Evolutionary conservation across 2,329 filamentous ascomycete species (phyloP), one percentile per base, ranked within the genome.

Genomic region (Ophiostoma perfectum): DNA sequence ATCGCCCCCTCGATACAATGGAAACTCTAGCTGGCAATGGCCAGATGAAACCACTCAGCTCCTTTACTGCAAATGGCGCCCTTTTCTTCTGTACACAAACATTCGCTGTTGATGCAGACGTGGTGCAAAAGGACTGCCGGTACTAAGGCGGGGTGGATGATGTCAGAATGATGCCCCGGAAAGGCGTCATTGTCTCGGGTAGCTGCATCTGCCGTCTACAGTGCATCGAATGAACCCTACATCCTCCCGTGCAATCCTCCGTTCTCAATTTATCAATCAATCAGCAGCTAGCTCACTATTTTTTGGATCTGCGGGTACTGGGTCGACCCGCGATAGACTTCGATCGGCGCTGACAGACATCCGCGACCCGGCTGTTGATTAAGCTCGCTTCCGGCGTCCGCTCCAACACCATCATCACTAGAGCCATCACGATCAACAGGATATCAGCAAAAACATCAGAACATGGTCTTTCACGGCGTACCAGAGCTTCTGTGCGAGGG

Each of bases 391-490:
- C 27, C 27, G 27, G 27, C 27, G 27, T 27, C 27, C 27, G 27
- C 27, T 2, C 27, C 27, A 27, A 27, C 27, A 27, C 2, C 27
- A 27, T 1, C 27, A 27, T 27, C 27, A 2, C 27, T 27, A 27
- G 2, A 2, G 27, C 27, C 27, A 27, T 27, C 27, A 27, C 27
- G 27, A 2, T 27, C 27, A 27, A 27, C 27, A 27, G 27, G 27
- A 27, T 27, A 27, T 27, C 27, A 16, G 5, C 6, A 27, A 9
- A 9, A 14, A 27, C 49, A 52, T 9, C 11, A 60, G 12, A 38
- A 2, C 27, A 60, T 60, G 55, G 55, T 60, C 55, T 60, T 60
- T 60, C 55, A 60, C 55, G 55, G 55, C 55, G 55, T 60, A 9
- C 55, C 55, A 14, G 55, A 60, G 16, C 27, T 60, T 1, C 38